Evolutionary conservation across 345 rosid genomes (phyloP).

Genomic region (Capsella bursapastoris): DNA sequence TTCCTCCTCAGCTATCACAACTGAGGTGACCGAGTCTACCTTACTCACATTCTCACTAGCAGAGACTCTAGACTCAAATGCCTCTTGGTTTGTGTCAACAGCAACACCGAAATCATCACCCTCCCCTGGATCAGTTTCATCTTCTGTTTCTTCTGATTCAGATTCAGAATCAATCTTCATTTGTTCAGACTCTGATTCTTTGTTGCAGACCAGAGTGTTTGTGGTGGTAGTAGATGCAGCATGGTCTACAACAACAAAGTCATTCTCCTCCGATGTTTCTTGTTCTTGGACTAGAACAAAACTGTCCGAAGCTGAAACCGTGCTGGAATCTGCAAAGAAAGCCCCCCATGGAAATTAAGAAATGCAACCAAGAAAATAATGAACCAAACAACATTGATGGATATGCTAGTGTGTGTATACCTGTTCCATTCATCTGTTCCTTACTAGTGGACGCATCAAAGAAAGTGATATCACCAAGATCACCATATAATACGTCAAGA

Average conservation of each 20-base stretch:
- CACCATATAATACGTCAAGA: conserved; percentile 36
- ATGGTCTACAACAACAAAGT: conserved; percentile 32
- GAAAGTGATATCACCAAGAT: conserved; percentile 47
- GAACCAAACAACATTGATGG: conserved; percentile 5
- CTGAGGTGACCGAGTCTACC: conserved; percentile 16
- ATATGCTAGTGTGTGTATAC: conserved; percentile 4
- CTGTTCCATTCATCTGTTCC: conserved; percentile 28
- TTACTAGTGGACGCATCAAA: conserved; percentile 25
- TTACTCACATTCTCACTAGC: conserved; percentile 17
- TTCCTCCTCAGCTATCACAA: conserved; percentile 9
- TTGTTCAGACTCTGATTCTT: conserved; percentile 33
- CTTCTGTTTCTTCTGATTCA: conserved; percentile 26
- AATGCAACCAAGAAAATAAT: conserved; percentile 20
- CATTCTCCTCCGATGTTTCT: conserved; percentile 27
- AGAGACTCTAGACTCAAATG: conserved; percentile 21
- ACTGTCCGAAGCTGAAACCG: neutral
- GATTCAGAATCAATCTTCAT: conserved; percentile 35
- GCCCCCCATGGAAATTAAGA: conserved; percentile 4
- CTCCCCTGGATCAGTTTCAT: conserved; percentile 29
- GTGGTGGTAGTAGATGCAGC: conserved; percentile 13
- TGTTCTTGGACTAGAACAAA: conserved; percentile 28
- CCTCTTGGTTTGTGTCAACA: conserved; percentile 31
- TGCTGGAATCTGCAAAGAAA: conserved; percentile 33
- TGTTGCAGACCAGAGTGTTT: conserved; percentile 15
- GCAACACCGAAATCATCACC: conserved; percentile 23